Base-by-base conservation (phyloP, 257 asterid species). In the Capsicum baccatum region DNA sequence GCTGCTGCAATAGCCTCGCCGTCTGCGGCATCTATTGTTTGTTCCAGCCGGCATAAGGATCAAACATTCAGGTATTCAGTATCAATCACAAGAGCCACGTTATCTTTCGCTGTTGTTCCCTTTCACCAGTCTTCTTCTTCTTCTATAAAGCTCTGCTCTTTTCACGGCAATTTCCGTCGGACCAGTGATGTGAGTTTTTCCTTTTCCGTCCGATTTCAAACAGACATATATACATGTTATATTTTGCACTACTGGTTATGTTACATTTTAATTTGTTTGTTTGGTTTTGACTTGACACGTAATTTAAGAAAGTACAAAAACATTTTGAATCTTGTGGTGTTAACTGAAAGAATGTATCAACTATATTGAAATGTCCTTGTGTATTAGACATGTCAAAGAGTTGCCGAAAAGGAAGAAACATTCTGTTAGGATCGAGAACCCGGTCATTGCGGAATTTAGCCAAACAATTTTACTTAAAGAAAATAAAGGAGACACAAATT, bases 1-100 rank as follows among this genome's bases (percentile, higher is more conserved):
- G 63, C 79, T 21, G 60, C 86, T 84, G 84, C 86, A 39, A 84
- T 91, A 83, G 80, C 90, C 57, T 79, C 91, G 83, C 86, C 80
- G 48, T 48, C 86, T 35, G 63, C 80, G 48, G 58, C 86, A 37
- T 58, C 85, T 37, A 47, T 74, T 69, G 44, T 33, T 73, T 62
- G 87, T 16, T 83, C 83, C 19, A 73, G 64, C 42, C 69, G 86
- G 26, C 82, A 63, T 6, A 50, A 83, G 70, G 86, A 58, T 44
- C 85, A 83, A 54, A 9, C 48, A 85, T 59, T 60, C 63, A 16
- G 42, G 68, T 15, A 66, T 69, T 84, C 71, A 82, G 64, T 14
- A 76, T 70, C 82, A 52, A 42, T 52, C 54, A 26, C 15, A 35
- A 73, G 62, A 85, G 84, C 71, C 78, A 42, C 70, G 19, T 42